Evolutionary conservation across 371 early-diverging fungal species (phyloP).

Genomic region (Lichtheimia ramosa): DNA sequence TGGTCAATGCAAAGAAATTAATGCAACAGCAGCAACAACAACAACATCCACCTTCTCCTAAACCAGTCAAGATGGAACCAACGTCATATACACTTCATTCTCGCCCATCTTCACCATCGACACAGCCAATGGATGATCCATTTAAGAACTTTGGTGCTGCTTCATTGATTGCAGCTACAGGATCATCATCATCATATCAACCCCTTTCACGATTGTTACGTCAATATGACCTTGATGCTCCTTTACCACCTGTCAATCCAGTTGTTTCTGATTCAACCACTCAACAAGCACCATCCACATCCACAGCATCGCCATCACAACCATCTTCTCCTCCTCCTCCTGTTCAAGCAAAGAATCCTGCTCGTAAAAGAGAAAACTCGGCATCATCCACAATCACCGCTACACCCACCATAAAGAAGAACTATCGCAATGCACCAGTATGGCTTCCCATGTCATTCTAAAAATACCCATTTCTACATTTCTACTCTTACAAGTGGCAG

Average conservation of each 20-base stretch:
- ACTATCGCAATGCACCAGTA: neutral
- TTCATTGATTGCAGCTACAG: neutral
- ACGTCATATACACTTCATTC: no score
- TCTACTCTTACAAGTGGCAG: no score
- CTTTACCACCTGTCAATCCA: neutral
- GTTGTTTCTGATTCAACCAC: no score
- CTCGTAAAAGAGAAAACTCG: neutral
- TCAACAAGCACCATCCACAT: neutral
- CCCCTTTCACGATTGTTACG: conserved; percentile 12
- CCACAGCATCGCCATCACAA: conserved; percentile 4
- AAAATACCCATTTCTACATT: no score
- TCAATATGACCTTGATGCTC: conserved; percentile 14
- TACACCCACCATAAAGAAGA: neutral
- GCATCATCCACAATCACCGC: conserved; percentile 1
- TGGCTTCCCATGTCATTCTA: conserved; percentile 7
- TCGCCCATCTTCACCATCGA: neutral
- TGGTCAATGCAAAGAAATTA: conserved; percentile 46
- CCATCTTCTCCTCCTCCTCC: conserved; percentile 4
- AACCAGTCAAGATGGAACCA: no score
- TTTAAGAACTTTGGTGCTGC: neutral
- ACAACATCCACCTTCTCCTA: neutral
- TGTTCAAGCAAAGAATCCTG: conserved; percentile 6
- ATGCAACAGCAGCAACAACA: conserved; percentile 23
- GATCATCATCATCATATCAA: conserved; percentile 5
- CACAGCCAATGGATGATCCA: conserved; percentile 16